Percentiles rank a stretch among this genome's conserved stretches.
phyloP scores from a whole-genome alignment of 2,329 filamentous ascomycete genomes.

The Raffaelea albimanens region DNA sequence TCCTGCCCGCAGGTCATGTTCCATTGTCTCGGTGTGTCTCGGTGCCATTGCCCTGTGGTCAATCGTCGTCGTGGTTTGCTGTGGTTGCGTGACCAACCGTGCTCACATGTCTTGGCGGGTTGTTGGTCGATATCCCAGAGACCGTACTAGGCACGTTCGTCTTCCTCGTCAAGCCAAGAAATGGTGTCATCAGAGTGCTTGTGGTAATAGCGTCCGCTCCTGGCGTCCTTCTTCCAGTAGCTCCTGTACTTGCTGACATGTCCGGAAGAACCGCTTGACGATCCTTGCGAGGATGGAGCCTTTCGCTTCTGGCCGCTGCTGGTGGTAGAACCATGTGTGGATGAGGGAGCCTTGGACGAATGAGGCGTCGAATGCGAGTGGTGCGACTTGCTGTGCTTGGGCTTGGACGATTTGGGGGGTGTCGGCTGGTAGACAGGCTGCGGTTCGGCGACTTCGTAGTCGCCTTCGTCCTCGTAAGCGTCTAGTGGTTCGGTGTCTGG shows the following conservation, averaged over 20 bases:
- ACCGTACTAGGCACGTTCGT: conserved; percentile 1
- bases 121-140: conserved; percentile 1
- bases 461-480: too few relatives aligned
- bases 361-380: neutral
- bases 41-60: neutral
- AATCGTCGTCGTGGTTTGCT: too few relatives aligned
- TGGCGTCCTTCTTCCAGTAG: conserved; percentile 6
- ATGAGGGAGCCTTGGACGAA: neutral
- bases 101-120: neutral
- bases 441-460: neutral
- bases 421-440: conserved; percentile 4
- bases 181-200: conserved; percentile 4
- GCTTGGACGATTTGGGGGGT: conserved; percentile 1
- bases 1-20: too few relatives aligned
- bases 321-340: neutral
- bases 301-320: conserved; percentile 6
- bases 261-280: conserved; percentile 1
- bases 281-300: neutral
- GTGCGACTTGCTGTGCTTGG: neutral
- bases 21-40: neutral
- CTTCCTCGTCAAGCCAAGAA: conserved; percentile 4
- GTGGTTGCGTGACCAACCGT: too few relatives aligned
- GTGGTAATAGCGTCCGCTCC: conserved; percentile 3
- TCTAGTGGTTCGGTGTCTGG: too few relatives aligned
- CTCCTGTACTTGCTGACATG: neutral